These are phyloP conservation scores for Phyllachora maydis DNA, from an alignment of 2,329 filamentous ascomycete species.

Conservation along the genomic window DNA sequence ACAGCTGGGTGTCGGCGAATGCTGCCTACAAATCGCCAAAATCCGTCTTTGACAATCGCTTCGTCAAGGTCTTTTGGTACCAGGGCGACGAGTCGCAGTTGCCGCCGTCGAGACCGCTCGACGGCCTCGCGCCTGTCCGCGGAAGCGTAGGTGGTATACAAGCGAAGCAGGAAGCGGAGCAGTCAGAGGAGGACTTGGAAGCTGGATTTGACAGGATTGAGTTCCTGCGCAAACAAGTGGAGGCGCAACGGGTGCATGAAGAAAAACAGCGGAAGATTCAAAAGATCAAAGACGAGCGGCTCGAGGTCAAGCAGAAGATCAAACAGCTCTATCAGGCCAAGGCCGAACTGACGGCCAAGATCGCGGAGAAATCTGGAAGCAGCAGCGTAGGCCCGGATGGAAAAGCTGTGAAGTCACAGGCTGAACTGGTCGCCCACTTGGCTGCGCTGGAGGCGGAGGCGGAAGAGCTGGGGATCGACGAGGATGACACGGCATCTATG, in stretches of 20 bases:
- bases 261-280: slow-evolving; percentile 41
- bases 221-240: slow-evolving; percentile 45
- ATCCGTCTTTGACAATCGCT: slow-evolving; percentile 66
- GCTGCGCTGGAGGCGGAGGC: slow-evolving; percentile 57
- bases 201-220: slow-evolving; percentile 49
- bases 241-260: slow-evolving; percentile 48
- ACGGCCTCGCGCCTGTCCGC: no score
- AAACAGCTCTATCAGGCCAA: slow-evolving; percentile 43
- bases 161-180: no score
- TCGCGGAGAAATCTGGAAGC: slow-evolving; percentile 15
- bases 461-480: slow-evolving; percentile 43
- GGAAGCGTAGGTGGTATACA: no score
- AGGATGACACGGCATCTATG: slow-evolving; percentile 22
- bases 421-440: no score
- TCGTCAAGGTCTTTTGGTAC: slow-evolving; percentile 70
- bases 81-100: slow-evolving; percentile 26
- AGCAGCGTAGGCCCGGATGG: slow-evolving; percentile 25
- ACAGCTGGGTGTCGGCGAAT: slow-evolving; percentile 42
- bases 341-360: slow-evolving; percentile 35
- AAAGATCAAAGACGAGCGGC: slow-evolving; percentile 38
- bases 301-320: slow-evolving; percentile 44
- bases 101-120: no score
- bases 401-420: slow-evolving; percentile 44
- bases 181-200: no score
- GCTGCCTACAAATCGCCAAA: slow-evolving; percentile 59